Base-by-base conservation (phyloP, 2,329 filamentous ascomycete species). In the Penicillium fuscoglaucum region DNA sequence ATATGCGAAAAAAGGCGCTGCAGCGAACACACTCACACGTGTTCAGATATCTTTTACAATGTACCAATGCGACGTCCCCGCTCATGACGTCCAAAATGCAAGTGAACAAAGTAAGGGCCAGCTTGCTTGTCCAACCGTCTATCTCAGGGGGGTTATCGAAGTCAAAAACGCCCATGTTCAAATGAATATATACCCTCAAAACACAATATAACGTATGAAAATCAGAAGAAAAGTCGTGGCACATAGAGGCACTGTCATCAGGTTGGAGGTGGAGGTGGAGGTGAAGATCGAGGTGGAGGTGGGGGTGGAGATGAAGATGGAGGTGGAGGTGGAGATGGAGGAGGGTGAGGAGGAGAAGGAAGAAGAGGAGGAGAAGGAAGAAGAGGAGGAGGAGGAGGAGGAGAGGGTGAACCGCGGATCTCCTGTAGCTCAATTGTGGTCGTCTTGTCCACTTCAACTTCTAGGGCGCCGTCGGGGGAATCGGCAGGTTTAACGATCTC, bases 341-440 rank as follows among this genome's bases (percentile, higher is more conserved):
- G 49, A 10, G 28, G 49, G 10, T 57, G 54, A 1, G 60, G 29
- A 15, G 46, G 46, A 19, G 33, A 28, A 12, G 46, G 49, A 17
- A 37, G 31, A 9, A 59, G 54, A 1, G 10, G 51, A 17, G 44
- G 28, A 13, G 59, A n/a, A n/a, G n/a, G n/a, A n/a, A 50, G 19
- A 2, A 50, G 19, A 2, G 60, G 24, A n/a, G 44, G 49, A n/a
- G 26, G 31, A 15, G 44, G 51, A 19, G 33, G 31, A 13, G 60
- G 54, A 1, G 60, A 29, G n/a, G 50, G 56, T 15, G 49, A 39
- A 12, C 31, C 39, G 17, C 31, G 35, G 17, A 67, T 48, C 44
- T 67, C 65, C 26, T 56, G 64, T 28, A 67, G 46, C 44, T 66
- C 61, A 17, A 67, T 61, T 3, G 57, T 61, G 4, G 62, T 61